phyloP scores from a whole-genome alignment of 306 rosid species.

The Quercus dentata region DNA sequence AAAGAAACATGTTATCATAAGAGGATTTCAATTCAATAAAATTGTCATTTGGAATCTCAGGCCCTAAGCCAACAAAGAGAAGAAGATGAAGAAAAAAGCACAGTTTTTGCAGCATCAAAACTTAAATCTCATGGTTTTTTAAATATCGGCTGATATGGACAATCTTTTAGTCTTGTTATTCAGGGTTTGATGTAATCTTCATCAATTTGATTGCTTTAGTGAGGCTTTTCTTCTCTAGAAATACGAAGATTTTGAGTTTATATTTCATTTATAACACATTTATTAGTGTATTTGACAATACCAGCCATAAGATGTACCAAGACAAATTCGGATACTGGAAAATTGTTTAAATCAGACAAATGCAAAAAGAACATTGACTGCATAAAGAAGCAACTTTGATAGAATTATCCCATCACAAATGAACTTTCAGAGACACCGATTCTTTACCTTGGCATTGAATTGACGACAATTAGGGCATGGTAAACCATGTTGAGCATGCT shows the following conservation, averaged over 20 bases:
- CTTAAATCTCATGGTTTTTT: no score
- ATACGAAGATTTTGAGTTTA: neutral
- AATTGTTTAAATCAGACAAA: neutral
- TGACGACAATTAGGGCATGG: conserved; percentile 83
- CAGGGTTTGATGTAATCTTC: neutral
- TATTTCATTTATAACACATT: neutral
- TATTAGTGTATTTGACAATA: neutral
- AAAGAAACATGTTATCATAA: neutral
- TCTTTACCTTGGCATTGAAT: conserved; percentile 77
- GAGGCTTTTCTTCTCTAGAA: neutral
- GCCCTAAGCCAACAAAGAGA: no score
- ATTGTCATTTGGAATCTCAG: neutral
- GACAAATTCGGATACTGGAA: neutral
- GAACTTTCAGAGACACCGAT: neutral
- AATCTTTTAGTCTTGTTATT: no score
- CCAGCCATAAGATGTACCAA: neutral
- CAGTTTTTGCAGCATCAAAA: no score
- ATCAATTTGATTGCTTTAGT: conserved; percentile 12
- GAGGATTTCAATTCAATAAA: neutral
- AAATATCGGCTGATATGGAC: no score
- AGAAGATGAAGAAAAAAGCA: no score
- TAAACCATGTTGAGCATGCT: conserved; percentile 34
- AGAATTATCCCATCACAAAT: neutral
- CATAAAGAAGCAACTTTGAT: neutral
- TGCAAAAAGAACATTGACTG: neutral